Evolutionary conservation across 2,329 filamentous ascomycete genomes (phyloP).

Genomic region (Ustilaginoidea virens): DNA sequence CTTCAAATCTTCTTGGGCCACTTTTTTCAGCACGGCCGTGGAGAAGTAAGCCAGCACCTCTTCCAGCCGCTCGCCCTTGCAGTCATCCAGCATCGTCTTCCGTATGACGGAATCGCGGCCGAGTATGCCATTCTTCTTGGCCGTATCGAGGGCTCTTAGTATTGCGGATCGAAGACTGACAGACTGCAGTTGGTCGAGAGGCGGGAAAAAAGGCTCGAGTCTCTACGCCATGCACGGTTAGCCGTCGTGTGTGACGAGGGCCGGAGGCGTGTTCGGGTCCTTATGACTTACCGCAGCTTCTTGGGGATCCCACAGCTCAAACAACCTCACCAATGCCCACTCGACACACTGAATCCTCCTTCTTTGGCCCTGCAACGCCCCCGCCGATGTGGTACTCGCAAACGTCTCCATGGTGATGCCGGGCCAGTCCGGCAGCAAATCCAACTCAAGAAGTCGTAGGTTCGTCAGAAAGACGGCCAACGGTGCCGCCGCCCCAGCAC

Average conservation of each 20-base stretch:
- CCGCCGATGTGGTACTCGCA: no score
- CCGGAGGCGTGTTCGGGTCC: no score
- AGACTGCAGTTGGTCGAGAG: slow-evolving; percentile 78
- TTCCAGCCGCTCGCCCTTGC: slow-evolving; percentile 78
- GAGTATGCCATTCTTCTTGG: slow-evolving; percentile 76
- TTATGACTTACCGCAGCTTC: slow-evolving; percentile 52
- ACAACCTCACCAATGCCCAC: slow-evolving; percentile 83
- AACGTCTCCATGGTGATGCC: slow-evolving; percentile 57
- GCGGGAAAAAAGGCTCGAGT: slow-evolving; percentile 79
- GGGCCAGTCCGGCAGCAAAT: slow-evolving; percentile 66
- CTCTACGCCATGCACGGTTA: slow-evolving; percentile 37
- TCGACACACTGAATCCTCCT: slow-evolving; percentile 70
- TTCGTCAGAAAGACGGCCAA: slow-evolving; percentile 56
- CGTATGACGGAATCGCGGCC: slow-evolving; percentile 67
- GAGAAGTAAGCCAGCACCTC: slow-evolving; percentile 78
- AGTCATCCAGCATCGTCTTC: slow-evolving; percentile 95
- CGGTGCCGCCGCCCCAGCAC: slow-evolving; percentile 7
- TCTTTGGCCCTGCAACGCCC: slow-evolving; percentile 58
- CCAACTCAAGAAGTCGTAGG: slow-evolving; percentile 66
- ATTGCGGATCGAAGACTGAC: slow-evolving; percentile 77
- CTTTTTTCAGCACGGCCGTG: slow-evolving; percentile 61
- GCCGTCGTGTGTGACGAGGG: no score
- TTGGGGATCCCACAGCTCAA: slow-evolving; percentile 66
- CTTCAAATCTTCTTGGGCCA: slow-evolving; percentile 29
- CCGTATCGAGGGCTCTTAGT: slow-evolving; percentile 63